These are phyloP conservation scores for Aspergillus cristatus DNA, from an alignment of 495 filamentous ascomycete genomes.

Conservation along the genomic window DNA sequence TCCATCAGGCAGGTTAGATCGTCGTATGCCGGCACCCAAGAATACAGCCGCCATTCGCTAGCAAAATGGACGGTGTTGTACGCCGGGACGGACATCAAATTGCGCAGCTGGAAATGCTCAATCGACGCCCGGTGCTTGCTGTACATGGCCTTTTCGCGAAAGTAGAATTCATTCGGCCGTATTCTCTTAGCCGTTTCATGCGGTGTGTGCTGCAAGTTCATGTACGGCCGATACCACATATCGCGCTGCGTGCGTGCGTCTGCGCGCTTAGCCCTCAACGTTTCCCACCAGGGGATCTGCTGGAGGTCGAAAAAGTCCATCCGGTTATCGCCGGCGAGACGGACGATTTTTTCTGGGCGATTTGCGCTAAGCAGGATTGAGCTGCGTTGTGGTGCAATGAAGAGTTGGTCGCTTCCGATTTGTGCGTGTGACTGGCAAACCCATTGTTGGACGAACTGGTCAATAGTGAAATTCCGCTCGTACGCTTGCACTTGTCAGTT, in stretches of 20 bases:
- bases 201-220: constrained; percentile 28
- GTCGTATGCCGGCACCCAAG: constrained; percentile 32
- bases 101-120: constrained; percentile 84
- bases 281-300: constrained; percentile 63
- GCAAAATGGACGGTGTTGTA: constrained; percentile 74
- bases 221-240: constrained; percentile 36
- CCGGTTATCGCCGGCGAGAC: constrained; percentile 13
- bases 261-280: constrained; percentile 50
- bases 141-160: constrained; percentile 63
- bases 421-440: constrained; percentile 17
- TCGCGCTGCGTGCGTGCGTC: constrained; percentile 52
- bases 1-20: constrained; percentile 50
- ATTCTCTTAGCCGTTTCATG: constrained; percentile 17
- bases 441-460: constrained; percentile 38
- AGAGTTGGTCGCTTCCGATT: constrained; percentile 14
- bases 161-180: constrained; percentile 38
- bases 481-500: no score
- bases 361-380: constrained; percentile 25
- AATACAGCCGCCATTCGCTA: constrained; percentile 44
- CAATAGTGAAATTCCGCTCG: constrained; percentile 35
- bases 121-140: constrained; percentile 53
- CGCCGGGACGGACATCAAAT: constrained; percentile 64
- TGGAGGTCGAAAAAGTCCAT: constrained; percentile 65
- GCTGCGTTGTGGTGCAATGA: constrained; percentile 10
- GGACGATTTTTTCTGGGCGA: constrained; percentile 32